These are phyloP conservation scores for Talaromyces stipitatus DNA, from an alignment of 495 filamentous ascomycete species.

Conservation along the genomic window DNA sequence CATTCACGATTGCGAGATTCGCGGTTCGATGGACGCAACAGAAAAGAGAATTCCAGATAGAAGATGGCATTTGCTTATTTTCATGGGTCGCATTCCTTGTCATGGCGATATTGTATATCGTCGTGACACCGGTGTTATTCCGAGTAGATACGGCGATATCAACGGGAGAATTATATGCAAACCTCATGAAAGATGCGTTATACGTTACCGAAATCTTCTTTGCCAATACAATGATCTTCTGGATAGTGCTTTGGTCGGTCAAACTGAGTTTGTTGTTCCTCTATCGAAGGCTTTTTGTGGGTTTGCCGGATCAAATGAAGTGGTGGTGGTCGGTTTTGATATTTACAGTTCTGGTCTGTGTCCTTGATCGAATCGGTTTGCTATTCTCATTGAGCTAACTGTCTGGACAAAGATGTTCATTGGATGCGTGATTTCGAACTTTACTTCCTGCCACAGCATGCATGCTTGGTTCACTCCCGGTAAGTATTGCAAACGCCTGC, in stretches of 20 bases:
- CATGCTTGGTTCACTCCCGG: slow-evolving; percentile 33
- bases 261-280: slow-evolving; percentile 38
- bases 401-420: slow-evolving; percentile 18
- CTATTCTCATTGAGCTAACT: neutral
- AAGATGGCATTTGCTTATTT: slow-evolving; percentile 22
- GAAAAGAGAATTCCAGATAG: slow-evolving; percentile 14
- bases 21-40: slow-evolving; percentile 7
- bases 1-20: slow-evolving; percentile 16
- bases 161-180: slow-evolving; percentile 12
- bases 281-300: slow-evolving; percentile 29
- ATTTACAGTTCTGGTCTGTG: slow-evolving; percentile 28
- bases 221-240: slow-evolving; percentile 33
- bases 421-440: slow-evolving; percentile 27
- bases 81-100: slow-evolving; percentile 23
- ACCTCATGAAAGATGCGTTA: slow-evolving; percentile 15
- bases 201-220: slow-evolving; percentile 32
- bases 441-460: slow-evolving; percentile 26
- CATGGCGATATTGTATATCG: slow-evolving; percentile 27
- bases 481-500: slow-evolving; percentile 1
- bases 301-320: slow-evolving; percentile 17
- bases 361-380: neutral
- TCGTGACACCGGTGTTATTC: slow-evolving; percentile 21
- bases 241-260: slow-evolving; percentile 38
- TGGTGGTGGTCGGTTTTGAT: slow-evolving; percentile 31
- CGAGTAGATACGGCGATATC: slow-evolving; percentile 9